Base-by-base conservation (phyloP, 306 rosid genomes). In the Lathyrus aphaca region DNA sequence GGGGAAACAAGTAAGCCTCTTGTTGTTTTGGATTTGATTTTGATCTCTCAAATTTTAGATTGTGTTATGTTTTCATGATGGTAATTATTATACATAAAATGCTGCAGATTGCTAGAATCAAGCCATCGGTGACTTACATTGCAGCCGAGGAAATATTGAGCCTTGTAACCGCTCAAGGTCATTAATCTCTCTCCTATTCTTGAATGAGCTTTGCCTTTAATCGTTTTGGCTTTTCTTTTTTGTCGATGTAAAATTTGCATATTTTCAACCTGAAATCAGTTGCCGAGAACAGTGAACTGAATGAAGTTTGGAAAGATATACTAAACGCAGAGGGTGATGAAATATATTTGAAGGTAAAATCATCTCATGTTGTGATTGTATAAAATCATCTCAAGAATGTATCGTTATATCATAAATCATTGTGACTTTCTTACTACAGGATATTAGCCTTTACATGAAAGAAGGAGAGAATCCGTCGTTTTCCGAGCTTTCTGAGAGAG, bases 101-200 rank as follows among this genome's bases (percentile, higher is more conserved):
- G 39, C 50, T 64, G 64, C 89, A 94, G 99, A 86, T 94, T 71
- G 68, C 80, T 19, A 83, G 87, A 87, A 91, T 88, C 68, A 94
- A 84, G 77, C 96, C 97, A 55, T 78, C 97, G 14, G 82, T 94
- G 80, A 89, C 87, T 40, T 91, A 89, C 73, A 77, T 95, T 62
- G 92, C 99, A 17, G 85, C 96, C 53, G 96, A 88, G 82, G 99
- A 95, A 86, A 63, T 95, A 64, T 89, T 95, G 99, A 89, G 97
- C 82, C 99, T 95, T 39, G 99, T 95, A 53, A 95, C 97, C 59
- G 97, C 97, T 75, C 97, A 95, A 89, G 99, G 97, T 95, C 80
- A 73, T 76, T 30, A 39, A 48, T 42, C 53, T 46, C 42, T 59
- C 54, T 23, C 64, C 72, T 63, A 64, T 43, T 80, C 61, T 72